Evolutionary conservation across 192 early-diverging fungal genomes (phyloP).

Genomic region (Coemansia sp.): DNA sequence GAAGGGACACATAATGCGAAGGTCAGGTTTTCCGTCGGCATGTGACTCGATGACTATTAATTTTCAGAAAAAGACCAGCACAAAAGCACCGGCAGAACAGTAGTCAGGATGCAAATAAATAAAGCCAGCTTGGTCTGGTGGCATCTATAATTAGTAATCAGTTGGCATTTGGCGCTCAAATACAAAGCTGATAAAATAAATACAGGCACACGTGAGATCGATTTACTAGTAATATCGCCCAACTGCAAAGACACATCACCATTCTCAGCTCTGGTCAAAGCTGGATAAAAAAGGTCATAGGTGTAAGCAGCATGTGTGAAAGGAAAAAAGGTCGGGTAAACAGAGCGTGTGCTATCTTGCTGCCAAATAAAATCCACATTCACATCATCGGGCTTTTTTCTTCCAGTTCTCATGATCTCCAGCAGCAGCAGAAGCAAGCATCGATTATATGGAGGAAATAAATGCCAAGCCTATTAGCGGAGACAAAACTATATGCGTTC

Average conservation of each 20-base stretch:
- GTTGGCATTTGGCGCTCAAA: background rate
- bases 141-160: constrained; percentile 11
- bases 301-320: background rate
- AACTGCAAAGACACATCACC: background rate
- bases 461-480: too few species aligned
- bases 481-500: background rate
- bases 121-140: background rate
- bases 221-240: background rate
- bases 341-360: background rate
- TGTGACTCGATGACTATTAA: constrained; percentile 86
- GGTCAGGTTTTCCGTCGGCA: constrained; percentile 72
- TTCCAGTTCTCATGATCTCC: too few species aligned
- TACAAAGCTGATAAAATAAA: background rate
- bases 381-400: background rate
- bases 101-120: background rate
- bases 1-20: constrained; percentile 85
- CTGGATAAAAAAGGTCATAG: background rate
- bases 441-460: background rate
- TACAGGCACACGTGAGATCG: background rate
- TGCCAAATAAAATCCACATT: background rate
- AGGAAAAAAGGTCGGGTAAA: background rate
- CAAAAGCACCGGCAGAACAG: background rate
- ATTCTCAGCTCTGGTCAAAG: background rate
- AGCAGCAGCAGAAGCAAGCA: too few species aligned
- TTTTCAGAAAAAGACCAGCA: background rate